Percentiles rank a stretch among this genome's conserved stretches.
Evolutionary conservation across 2,329 filamentous ascomycete genomes (phyloP).

Genomic region (Hymenotorrendiella dingleyae): DNA sequence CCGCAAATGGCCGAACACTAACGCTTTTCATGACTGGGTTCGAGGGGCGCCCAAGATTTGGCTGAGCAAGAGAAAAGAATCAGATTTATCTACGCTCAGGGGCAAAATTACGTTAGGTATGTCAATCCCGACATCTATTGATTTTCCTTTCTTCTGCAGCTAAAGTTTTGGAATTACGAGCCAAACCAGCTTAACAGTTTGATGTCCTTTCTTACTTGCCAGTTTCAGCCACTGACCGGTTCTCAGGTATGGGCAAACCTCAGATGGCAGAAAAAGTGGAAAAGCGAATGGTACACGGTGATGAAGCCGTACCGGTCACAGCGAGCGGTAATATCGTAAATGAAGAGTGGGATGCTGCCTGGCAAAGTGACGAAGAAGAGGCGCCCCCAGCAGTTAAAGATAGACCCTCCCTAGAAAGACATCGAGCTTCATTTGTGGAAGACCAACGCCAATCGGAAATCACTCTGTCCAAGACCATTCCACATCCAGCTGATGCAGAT

Average conservation of each 20-base stretch:
- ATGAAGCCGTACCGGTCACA: conserved; percentile 59
- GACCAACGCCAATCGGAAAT: conserved; percentile 1
- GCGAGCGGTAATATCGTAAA: conserved; percentile 40
- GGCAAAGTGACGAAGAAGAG: conserved; percentile 51
- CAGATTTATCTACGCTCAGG: conserved; percentile 69
- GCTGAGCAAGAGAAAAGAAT: conserved; percentile 78
- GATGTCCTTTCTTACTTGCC: too few species aligned
- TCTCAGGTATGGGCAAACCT: conserved; percentile 54
- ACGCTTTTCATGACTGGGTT: conserved; percentile 72
- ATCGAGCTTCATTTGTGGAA: conserved; percentile 4
- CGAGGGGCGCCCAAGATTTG: conserved; percentile 74
- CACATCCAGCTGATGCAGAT: conserved; percentile 22
- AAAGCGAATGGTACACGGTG: conserved; percentile 67
- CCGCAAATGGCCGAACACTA: conserved; percentile 56
- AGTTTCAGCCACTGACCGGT: neutral
- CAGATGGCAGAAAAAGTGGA: conserved; percentile 78
- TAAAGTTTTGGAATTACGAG: too few species aligned
- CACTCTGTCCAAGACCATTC: neutral
- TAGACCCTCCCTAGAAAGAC: neutral
- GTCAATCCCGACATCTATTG: too few species aligned
- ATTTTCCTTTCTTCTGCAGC: too few species aligned
- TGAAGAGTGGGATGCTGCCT: conserved; percentile 71
- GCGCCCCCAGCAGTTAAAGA: neutral
- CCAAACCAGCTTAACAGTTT: too few species aligned
- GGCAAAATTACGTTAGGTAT: conserved; percentile 50